Conservation (phyloP, 192 early-diverging fungal species). For the Coemansia sp. region DNA sequence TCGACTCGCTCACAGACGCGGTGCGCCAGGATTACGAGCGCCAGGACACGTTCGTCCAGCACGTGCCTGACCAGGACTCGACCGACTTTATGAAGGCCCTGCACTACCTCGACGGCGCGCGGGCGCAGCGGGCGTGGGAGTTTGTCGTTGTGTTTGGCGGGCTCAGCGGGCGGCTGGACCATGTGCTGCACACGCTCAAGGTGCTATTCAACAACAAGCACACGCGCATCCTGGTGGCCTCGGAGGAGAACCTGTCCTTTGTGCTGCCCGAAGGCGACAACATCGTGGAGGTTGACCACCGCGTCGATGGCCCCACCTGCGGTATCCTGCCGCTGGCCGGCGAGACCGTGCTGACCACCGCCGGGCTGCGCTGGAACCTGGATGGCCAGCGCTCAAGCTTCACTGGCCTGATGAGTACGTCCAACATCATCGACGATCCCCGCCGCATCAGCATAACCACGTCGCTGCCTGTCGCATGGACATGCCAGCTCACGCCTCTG, state of each 20-base stretch:
- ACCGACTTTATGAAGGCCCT: constrained; percentile 95
- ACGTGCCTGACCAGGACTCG: constrained; percentile 55
- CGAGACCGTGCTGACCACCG: constrained; percentile 60
- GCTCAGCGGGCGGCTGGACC: constrained; percentile 86
- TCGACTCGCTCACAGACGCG: constrained; percentile 70
- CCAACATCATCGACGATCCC: constrained; percentile 65
- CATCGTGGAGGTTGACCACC: constrained; percentile 57
- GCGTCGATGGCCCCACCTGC: constrained; percentile 80
- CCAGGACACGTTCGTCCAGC: constrained; percentile 4
- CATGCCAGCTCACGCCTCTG: constrained; percentile 59
- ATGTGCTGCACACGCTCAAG: constrained; percentile 77
- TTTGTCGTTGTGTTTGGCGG: constrained; percentile 75
- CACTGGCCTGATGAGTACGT: constrained; percentile 79
- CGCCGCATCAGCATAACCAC: constrained; percentile 61
- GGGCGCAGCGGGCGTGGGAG: constrained; percentile 15
- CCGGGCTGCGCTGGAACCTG: constrained; percentile 82
- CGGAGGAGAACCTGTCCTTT: constrained; percentile 69
- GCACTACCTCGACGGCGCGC: constrained; percentile 30
- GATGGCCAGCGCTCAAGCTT: constrained; percentile 55
- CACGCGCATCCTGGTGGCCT: constrained; percentile 61
- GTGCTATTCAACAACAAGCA: constrained; percentile 61
- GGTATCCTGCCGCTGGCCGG: constrained; percentile 79
- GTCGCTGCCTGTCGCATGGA: constrained; percentile 75
- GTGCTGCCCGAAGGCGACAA: constrained; percentile 61
- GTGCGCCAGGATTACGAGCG: constrained; percentile 66